phyloP scores from a whole-genome alignment of 2,329 filamentous ascomycete species.

The Pleochaeta shiraiana region DNA sequence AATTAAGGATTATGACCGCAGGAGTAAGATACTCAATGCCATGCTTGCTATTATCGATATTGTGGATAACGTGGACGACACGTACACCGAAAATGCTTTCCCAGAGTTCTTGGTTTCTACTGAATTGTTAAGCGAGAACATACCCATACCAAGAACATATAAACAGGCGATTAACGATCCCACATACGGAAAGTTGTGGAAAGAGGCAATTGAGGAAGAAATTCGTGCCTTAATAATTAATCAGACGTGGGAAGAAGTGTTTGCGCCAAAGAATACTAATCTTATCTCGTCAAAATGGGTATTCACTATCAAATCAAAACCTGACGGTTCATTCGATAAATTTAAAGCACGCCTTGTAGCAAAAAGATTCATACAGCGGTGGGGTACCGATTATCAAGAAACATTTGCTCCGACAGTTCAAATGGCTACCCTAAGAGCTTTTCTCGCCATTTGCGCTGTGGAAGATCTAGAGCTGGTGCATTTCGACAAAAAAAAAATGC shows the following conservation, averaged over 20 bases:
- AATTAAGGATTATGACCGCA: too few species aligned
- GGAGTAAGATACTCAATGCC: background rate
- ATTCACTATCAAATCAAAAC: background rate
- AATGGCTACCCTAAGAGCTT: background rate
- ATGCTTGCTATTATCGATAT: background rate
- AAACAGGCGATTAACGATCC: background rate
- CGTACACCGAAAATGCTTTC: background rate
- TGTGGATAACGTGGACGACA: background rate
- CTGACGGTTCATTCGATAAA: background rate
- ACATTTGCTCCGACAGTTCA: background rate
- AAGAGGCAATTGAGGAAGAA: background rate
- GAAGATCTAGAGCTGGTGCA: background rate
- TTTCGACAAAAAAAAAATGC: slow-evolving; percentile 2
- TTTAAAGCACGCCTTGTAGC: background rate
- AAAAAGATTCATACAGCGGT: background rate
- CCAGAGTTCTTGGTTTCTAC: background rate
- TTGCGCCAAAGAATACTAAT: background rate
- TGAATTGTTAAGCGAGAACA: too few species aligned
- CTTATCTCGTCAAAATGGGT: background rate
- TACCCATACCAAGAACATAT: background rate
- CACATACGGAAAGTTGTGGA: background rate
- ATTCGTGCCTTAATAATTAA: background rate
- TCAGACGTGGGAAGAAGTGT: background rate
- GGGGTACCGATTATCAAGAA: background rate
- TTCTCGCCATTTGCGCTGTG: background rate